Evolutionary conservation across 2,329 filamentous ascomycete species (phyloP).

Genomic region (Beauveria rudraprayagi): DNA sequence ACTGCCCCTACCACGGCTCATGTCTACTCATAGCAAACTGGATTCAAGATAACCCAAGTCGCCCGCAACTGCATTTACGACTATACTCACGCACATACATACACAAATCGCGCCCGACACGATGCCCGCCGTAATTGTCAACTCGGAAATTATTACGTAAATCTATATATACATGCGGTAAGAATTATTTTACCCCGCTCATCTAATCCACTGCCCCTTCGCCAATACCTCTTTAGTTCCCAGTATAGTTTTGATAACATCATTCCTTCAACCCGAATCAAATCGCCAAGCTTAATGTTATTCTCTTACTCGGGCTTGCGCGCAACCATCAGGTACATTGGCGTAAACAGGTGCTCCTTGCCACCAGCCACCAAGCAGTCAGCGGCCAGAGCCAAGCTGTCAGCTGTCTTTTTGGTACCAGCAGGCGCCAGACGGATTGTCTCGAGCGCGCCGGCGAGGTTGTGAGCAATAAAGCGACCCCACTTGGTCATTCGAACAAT

Average conservation of each 20-base stretch:
- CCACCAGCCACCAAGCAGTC: constrained; percentile 78
- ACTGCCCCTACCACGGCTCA: too few relatives aligned
- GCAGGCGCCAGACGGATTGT: constrained; percentile 59
- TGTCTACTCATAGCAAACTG: too few relatives aligned
- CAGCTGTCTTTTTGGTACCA: constrained; percentile 81
- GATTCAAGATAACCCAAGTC: too few relatives aligned
- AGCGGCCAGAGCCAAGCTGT: constrained; percentile 67
- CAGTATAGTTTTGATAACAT: neutral
- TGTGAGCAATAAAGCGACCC: constrained; percentile 63
- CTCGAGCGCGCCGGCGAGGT: constrained; percentile 66
- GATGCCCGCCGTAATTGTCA: neutral
- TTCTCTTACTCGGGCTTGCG: constrained; percentile 54
- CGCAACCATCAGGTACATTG: constrained; percentile 91
- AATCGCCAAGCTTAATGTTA: neutral
- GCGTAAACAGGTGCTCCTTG: constrained; percentile 79
- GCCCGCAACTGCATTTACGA: neutral
- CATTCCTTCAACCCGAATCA: neutral
- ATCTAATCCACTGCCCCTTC: neutral
- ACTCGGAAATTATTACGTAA: constrained; percentile 7
- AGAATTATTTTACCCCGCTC: constrained; percentile 1
- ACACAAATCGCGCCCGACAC: neutral
- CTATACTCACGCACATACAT: too few relatives aligned
- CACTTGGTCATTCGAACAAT: constrained; percentile 78
- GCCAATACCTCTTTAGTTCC: neutral
- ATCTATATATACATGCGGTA: constrained; percentile 11